Evolutionary conservation across 140 eudicot genomes (phyloP), one percentile per base, ranked within the genome.

Genomic region (Senecio squalidus): DNA sequence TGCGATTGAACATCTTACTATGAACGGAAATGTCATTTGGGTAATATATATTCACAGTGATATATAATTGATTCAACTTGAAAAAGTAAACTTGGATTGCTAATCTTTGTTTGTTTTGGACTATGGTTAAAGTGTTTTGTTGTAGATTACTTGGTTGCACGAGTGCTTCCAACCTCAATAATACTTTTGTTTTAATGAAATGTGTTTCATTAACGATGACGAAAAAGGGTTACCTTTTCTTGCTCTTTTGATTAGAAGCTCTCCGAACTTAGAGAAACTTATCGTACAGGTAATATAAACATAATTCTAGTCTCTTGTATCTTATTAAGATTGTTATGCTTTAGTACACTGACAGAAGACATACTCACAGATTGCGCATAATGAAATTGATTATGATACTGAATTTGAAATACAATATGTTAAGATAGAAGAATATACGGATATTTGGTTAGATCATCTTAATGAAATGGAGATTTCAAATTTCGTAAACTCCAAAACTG

Each of bases 1-100:
- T 26, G 38, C 29, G 33, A 58, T 78, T 60, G 66, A 68, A 55
- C 59, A 41, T 6, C 38, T 77, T n/a, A n/a, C n/a, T n/a, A n/a
- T n/a, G n/a, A n/a, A n/a, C n/a, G n/a, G n/a, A n/a, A n/a, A n/a
- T n/a, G n/a, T n/a, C n/a, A n/a, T n/a, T n/a, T n/a, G n/a, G n/a
- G n/a, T n/a, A n/a, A n/a, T n/a, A n/a, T n/a, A n/a, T n/a, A n/a
- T n/a, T n/a, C n/a, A n/a, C n/a, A n/a, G n/a, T n/a, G 33, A 5
- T 50, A 25, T 50, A 10, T 21, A 3, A 50, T 4, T 25, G 5
- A 26, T 27, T 16, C 2, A 4, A 15, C 6, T 54, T 54, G 22
- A 1, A 34, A 7, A 34, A 34, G 13, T n/a, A n/a, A n/a, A n/a
- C 13, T 22, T 39, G 18, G 3, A n/a, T 39, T 27, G 21, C 16